Evolutionary conservation across 1,284 basidiomycete species (phyloP), one percentile per base, ranked within the genome.

Genomic region (Leccinum griseonigrum): DNA sequence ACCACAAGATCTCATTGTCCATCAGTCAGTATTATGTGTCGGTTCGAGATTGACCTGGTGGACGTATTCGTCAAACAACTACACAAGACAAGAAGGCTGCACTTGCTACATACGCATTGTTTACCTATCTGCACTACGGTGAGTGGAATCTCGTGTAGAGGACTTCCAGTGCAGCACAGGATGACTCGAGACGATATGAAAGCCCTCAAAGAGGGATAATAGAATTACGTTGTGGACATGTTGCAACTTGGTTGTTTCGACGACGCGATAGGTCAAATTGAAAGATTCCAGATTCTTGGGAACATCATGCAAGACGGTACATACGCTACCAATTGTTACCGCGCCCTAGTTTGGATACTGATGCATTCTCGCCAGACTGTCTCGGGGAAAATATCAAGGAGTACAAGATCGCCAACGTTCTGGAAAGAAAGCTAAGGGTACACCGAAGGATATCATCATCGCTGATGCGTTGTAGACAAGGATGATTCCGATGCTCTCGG

Each of bases 291-390:
- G 22, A 63, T 63, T 8, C 63, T 66, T n/a, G 34, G 36, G 0
- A 54, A 64, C 1, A 29, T 66, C 3, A 66, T 66, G 56, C 43
- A 50, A 38, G 22, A 66, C 2, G 61, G 64, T 66, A 38, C 58
- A 59, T 31, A 16, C 13, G 6, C 26, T n/a, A 16, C 6, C 18
- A 11, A 16, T 7, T 1, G 2, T 29, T 22, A 16, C 7, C 5
- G 3, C 13, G 6, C 22, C 11, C 10, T 38, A 11, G 36, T 13
- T 10, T 6, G 34, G 11, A 2, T 22, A 14, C 55, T 66, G 10
- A 60, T 18, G 1, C 2, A 1, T 31, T 16, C 16, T 28, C 18
- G 9, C 8, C 18, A 66, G 64, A 8, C 2, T 50, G 48, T n/a
- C 18, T 66, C 34, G 36, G 59, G 53, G 26, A 26, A 43, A 56